phyloP scores from a whole-genome alignment of 1,284 basidiomycete species.

The Cutaneotrichosporon mucoides region DNA sequence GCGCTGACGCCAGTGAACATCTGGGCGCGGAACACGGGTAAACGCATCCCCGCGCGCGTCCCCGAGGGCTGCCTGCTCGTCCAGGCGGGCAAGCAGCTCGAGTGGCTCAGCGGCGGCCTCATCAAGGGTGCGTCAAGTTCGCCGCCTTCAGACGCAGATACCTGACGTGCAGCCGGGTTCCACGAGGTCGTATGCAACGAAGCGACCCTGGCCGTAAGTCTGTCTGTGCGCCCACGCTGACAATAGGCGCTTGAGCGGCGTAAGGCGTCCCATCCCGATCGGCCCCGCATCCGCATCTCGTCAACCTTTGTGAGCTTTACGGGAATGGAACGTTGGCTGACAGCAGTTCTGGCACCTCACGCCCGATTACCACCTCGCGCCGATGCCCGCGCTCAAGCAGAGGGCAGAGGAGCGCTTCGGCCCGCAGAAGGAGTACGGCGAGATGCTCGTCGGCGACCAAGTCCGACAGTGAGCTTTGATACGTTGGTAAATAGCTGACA shows the following conservation, averaged over 20 bases:
- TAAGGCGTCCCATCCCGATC: conserved; percentile 58
- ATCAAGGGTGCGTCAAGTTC: conserved; percentile 58
- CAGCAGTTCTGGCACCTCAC: conserved; percentile 78
- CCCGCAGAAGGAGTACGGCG: conserved; percentile 57
- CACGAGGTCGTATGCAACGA: conserved; percentile 87
- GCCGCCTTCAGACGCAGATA: neutral
- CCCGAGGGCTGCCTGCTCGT: conserved; percentile 60
- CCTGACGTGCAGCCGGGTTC: conserved; percentile 59
- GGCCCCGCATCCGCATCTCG: conserved; percentile 85
- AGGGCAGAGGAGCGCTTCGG: conserved; percentile 46
- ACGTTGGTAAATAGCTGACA: neutral
- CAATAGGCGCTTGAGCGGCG: conserved; percentile 62
- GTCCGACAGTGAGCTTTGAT: conserved; percentile 65
- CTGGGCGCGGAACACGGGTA: conserved; percentile 87
- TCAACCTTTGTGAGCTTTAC: conserved; percentile 64
- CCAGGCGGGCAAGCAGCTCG: conserved; percentile 87
- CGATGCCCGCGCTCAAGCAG: conserved; percentile 57
- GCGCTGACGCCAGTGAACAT: conserved; percentile 56
- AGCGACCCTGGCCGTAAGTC: conserved; percentile 62
- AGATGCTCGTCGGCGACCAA: conserved; percentile 80
- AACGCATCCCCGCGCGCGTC: conserved; percentile 75
- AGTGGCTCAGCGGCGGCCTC: conserved; percentile 78
- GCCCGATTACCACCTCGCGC: conserved; percentile 68
- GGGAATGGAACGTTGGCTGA: neutral
- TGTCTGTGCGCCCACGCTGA: neutral